Evolutionary conservation across 805 yeast genomes (phyloP).

Genomic region (Lipomyces yamanashiensis): DNA sequence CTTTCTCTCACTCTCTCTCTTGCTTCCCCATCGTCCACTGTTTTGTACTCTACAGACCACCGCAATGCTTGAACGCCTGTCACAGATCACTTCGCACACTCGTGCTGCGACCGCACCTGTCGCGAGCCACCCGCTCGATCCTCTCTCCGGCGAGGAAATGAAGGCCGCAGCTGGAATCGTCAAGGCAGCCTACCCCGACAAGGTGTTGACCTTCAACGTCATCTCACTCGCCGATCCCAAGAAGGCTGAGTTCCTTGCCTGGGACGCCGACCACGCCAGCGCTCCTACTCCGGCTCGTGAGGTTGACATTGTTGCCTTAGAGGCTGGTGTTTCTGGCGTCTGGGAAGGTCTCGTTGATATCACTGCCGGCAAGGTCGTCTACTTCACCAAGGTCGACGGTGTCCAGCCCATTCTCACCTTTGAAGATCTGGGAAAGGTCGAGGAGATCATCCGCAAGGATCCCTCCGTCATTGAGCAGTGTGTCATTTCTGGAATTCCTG

Average conservation of each 20-base stretch:
- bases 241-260: constrained; percentile 62
- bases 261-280: constrained; percentile 55
- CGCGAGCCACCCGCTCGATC: constrained; percentile 51
- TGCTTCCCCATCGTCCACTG: neutral
- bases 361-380: constrained; percentile 53
- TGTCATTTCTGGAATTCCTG: constrained; percentile 69
- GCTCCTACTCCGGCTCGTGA: constrained; percentile 70
- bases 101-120: constrained; percentile 23
- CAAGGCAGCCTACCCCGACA: constrained; percentile 52
- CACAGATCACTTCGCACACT: constrained; percentile 35
- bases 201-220: constrained; percentile 63
- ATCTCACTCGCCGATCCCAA: constrained; percentile 73
- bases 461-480: constrained; percentile 76
- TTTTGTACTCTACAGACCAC: neutral
- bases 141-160: constrained; percentile 67
- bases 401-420: constrained; percentile 78
- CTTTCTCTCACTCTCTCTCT: neutral
- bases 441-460: constrained; percentile 68
- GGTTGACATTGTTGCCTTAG: constrained; percentile 68
- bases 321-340: constrained; percentile 59
- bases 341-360: constrained; percentile 74
- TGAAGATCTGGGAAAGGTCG: constrained; percentile 66
- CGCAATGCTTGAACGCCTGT: constrained; percentile 32
- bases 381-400: constrained; percentile 57
- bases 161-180: constrained; percentile 59